phyloP scores from a whole-genome alignment of 805 yeast genomes.

The Yamadazyma philogaea region DNA sequence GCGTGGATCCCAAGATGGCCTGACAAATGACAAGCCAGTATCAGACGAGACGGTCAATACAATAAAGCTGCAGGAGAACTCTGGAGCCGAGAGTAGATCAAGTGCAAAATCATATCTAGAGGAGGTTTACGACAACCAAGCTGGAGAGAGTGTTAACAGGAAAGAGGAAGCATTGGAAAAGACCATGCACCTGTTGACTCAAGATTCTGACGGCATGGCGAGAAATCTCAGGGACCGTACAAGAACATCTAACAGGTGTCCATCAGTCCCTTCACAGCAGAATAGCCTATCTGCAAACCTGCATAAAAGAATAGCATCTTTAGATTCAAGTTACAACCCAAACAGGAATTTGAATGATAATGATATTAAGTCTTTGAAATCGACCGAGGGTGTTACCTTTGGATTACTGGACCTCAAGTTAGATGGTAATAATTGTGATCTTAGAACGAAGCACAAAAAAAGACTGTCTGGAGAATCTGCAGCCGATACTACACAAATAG shows the following conservation, averaged over 20 bases:
- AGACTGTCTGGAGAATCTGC: neutral
- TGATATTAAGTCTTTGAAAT: neutral
- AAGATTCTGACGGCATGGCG: slow-evolving; percentile 14
- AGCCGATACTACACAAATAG: too few relatives aligned
- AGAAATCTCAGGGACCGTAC: slow-evolving; percentile 29
- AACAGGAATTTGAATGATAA: slow-evolving; percentile 5
- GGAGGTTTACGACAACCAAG: neutral
- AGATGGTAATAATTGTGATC: slow-evolving; percentile 6
- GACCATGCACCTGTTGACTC: slow-evolving; percentile 6
- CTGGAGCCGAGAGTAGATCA: neutral
- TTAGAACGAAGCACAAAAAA: neutral
- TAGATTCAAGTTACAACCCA: slow-evolving; percentile 21
- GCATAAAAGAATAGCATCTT: slow-evolving; percentile 18
- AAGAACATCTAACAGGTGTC: slow-evolving; percentile 31
- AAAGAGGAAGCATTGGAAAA: slow-evolving; percentile 5
- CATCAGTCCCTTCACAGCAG: slow-evolving; percentile 31
- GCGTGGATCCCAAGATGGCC: neutral
- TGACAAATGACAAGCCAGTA: neutral
- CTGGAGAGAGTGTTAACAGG: neutral
- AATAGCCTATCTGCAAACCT: neutral
- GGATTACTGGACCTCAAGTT: slow-evolving; percentile 16
- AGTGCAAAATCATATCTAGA: neutral
- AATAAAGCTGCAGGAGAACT: neutral
- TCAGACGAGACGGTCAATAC: slow-evolving; percentile 3
- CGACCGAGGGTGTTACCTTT: slow-evolving; percentile 14